Conservation (phyloP, 2,329 filamentous ascomycete genomes). For the Ophiostoma tasmaniense region DNA sequence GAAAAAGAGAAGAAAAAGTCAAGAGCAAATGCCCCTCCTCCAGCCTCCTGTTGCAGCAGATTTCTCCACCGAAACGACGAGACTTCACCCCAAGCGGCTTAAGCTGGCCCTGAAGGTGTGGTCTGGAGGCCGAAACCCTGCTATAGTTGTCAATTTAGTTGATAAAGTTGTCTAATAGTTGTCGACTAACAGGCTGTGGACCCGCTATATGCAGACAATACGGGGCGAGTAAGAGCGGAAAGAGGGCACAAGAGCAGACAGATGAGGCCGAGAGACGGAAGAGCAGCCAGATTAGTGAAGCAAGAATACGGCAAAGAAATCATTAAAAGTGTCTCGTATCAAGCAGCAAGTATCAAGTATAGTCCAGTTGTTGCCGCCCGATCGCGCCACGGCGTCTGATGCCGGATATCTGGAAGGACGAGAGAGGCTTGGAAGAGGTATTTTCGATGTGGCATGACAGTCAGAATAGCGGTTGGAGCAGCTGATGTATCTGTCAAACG, state of each 20-base stretch:
- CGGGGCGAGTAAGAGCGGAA: not conserved
- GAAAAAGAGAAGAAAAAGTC: not conserved
- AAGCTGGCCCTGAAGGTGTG: not conserved
- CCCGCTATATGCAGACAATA: constrained; percentile 1
- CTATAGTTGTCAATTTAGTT: not conserved
- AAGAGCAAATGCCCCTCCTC: not conserved
- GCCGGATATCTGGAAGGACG: not conserved
- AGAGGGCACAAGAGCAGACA: not conserved
- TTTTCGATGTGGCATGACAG: not conserved
- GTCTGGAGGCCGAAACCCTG: not conserved
- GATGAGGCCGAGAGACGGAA: too few species aligned
- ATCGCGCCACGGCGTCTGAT: not conserved
- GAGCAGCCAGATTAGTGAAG: not conserved
- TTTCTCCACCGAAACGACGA: constrained; percentile 1
- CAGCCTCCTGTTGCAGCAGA: not conserved
- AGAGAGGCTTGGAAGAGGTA: not conserved
- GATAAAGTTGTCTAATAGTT: not conserved
- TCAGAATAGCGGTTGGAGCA: not conserved
- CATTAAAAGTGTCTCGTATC: not conserved
- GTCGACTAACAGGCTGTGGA: not conserved
- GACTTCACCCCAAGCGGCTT: constrained; percentile 3
- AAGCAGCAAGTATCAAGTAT: not conserved
- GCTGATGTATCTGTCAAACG: not conserved
- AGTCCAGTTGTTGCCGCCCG: not conserved
- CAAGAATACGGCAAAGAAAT: not conserved